Evolutionary conservation across 352 stramenopile genomes (phyloP), one percentile per base, ranked within the genome.

Genomic region (Phytopythium boreale): DNA sequence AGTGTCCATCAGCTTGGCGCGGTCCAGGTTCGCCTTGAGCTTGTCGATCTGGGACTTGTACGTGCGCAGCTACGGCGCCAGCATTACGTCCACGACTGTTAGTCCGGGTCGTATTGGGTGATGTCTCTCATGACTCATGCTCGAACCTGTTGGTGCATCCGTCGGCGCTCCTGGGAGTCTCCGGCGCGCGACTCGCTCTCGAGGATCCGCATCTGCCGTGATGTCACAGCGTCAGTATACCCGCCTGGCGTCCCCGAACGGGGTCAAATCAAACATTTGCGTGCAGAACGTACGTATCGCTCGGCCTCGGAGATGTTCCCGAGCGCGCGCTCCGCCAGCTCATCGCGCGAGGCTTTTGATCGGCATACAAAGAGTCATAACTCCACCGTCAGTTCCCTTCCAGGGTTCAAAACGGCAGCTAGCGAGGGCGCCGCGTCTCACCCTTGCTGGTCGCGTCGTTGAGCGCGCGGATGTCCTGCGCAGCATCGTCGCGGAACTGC

Each of bases 1-100:
- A 58, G 88, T 76, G 22, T 71, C 84, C 58, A 93, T 79, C 46
- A 95, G 77, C 61, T 92, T 89, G 34, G 82, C 84, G 53, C 82
- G 81, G 37, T 93, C 84, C 14, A 95, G 63, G 55, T 82, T 84
- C 17, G 84, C 87, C 68, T 95, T 95, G 63, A 95, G 87, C 70
- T 93, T 93, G 59, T 95, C 87, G 41, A 95, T 69, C 51, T 92
- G 80, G 37, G 84, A 93, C 68, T 95, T 92, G 69, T 89, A 89
- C 27, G 74, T 90, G 27, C 87, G 87, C 29, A 95, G 66, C 75
- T 92, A 12, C 24, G 4, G 12, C 15, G 11, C 4, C 19, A 44
- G 6, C 17, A 26, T 44, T 20, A 53, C 19, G 17, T 19, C 26
- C 47, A 43, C 22, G 1, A 34, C 4, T 8, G 20, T 27, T 20